These are phyloP conservation scores for Sorghum bicolor DNA, from an alignment of 176 grass and related monocot species.

Conservation along the genomic window Sorghum_bicolor_NCBIv3 NC_012878.2:48744501-48745000, in stretches of 20 bases:
- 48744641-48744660: neutral
- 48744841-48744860: neutral
- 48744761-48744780: neutral
- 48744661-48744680: neutral
- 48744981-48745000: conserved; percentile 59
- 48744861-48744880: neutral
- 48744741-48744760: no score
- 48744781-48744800: neutral
- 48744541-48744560: neutral
- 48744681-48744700: neutral
- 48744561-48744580: neutral
- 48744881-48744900: neutral
- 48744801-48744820: neutral
- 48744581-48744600: neutral
- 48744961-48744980: conserved; percentile 84
- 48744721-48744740: neutral
- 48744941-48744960: conserved; percentile 15
- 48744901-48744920: neutral
- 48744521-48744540: conserved; percentile 3
- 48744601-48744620: neutral
- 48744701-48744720: neutral
- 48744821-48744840: neutral
- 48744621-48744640: neutral
- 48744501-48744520: conserved; percentile 78
- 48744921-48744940: neutral